Percentiles rank a stretch among this genome's conserved stretches.
These are phyloP conservation scores for Rubia balearica DNA, from an alignment of 305 asterid genomes.

Conservation along the genomic window DNA sequence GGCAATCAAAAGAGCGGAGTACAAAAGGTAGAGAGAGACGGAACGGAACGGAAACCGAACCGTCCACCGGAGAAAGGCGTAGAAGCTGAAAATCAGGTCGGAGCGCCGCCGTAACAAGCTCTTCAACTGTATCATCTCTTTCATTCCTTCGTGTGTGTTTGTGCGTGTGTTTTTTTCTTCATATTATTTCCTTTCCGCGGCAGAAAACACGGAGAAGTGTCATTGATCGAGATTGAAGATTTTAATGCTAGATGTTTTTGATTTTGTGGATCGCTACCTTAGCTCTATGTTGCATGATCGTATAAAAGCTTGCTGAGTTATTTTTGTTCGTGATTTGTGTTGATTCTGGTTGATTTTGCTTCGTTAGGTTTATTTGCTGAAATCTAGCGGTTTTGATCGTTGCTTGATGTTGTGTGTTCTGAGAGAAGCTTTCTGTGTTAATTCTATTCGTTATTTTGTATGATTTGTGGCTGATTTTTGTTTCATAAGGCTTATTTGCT, in stretches of 20 bases:
- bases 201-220: slow-evolving; percentile 4
- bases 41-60: neutral
- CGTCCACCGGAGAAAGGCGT: neutral
- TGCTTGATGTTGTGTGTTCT: neutral
- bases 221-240: neutral
- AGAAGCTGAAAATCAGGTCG: slow-evolving; percentile 11
- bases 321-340: neutral
- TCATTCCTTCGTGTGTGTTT: neutral
- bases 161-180: neutral
- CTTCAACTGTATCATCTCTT: neutral
- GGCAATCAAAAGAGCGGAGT: neutral
- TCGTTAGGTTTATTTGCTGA: neutral
- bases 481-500: neutral
- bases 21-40: neutral
- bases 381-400: slow-evolving; percentile 6
- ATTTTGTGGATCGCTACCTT: neutral
- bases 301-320: neutral
- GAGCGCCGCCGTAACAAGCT: neutral
- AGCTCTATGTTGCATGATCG: neutral
- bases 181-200: neutral
- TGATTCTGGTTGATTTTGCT: neutral
- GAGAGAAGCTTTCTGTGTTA: neutral
- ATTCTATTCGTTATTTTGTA: neutral
- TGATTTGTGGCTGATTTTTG: neutral
- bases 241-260: neutral